Conservation (phyloP, 2,329 filamentous ascomycete genomes). For the Fusarium neocosmosporiellum region DNA sequence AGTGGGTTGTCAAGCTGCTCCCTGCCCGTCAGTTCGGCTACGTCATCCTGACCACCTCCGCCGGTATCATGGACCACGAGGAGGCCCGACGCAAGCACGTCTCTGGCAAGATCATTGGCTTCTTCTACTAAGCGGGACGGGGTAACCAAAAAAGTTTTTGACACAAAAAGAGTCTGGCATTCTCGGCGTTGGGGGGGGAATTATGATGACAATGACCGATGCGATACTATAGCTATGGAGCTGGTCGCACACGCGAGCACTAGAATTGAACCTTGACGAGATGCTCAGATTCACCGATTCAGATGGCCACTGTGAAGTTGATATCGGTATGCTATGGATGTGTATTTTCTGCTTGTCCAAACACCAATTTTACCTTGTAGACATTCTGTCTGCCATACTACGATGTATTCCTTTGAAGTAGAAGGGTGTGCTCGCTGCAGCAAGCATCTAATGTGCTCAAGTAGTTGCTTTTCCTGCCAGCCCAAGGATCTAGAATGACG, state of each 20-base stretch:
- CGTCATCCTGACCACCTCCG: slow-evolving; percentile 98
- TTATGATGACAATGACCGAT: slow-evolving; percentile 52
- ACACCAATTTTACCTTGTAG: background rate
- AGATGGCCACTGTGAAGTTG: slow-evolving; percentile 1
- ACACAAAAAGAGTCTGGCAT: slow-evolving; percentile 42
- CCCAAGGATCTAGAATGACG: background rate
- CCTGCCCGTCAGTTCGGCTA: slow-evolving; percentile 99
- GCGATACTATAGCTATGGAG: slow-evolving; percentile 46
- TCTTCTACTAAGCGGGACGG: slow-evolving; percentile 85
- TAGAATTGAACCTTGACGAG: slow-evolving; percentile 50
- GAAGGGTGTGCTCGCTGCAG: no score
- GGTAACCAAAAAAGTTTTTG: slow-evolving; percentile 44
- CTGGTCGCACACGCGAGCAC: slow-evolving; percentile 49
- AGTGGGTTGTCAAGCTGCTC: slow-evolving; percentile 99
- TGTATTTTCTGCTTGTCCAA: background rate
- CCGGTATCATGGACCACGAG: slow-evolving; percentile 99
- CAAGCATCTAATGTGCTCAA: no score
- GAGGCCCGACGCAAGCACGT: slow-evolving; percentile 99
- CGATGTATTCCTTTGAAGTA: background rate
- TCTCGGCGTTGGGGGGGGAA: slow-evolving; percentile 52
- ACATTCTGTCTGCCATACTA: background rate
- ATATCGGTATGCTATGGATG: background rate
- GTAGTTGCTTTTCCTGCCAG: no score
- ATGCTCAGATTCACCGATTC: slow-evolving; percentile 39
- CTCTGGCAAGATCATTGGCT: slow-evolving; percentile 98